phyloP scores from a whole-genome alignment of 2,329 filamentous ascomycete genomes.

The Trichothecium roseum region DNA sequence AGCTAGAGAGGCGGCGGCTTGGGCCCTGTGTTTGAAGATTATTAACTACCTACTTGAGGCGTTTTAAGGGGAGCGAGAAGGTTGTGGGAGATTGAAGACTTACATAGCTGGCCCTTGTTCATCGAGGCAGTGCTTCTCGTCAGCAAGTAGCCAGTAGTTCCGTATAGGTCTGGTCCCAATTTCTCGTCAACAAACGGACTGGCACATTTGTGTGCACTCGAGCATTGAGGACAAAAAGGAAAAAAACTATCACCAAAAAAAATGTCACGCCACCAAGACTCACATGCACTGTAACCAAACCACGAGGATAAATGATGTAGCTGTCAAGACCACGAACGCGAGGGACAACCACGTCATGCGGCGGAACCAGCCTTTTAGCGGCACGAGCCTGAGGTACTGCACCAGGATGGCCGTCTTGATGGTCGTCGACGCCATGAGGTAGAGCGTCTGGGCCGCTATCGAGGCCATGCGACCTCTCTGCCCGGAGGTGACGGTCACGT shows the following conservation, averaged over 20 bases:
- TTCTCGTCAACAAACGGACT: too few relatives aligned
- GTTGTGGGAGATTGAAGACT: conserved; percentile 1
- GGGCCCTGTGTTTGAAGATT: conserved; percentile 11
- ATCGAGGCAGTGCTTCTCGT: conserved; percentile 15
- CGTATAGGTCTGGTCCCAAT: neutral
- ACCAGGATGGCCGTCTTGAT: conserved; percentile 29
- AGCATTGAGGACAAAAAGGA: too few relatives aligned
- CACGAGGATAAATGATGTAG: conserved; percentile 20
- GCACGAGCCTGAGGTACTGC: conserved; percentile 29
- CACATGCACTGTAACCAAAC: conserved; percentile 26
- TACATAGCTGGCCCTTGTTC: conserved; percentile 17
- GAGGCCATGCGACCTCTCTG: conserved; percentile 25
- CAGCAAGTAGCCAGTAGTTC: conserved; percentile 13
- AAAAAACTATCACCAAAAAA: too few relatives aligned
- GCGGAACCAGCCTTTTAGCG: conserved; percentile 19
- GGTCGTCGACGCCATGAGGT: conserved; percentile 24
- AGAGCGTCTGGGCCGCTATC: conserved; percentile 27
- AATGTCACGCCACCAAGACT: too few relatives aligned
- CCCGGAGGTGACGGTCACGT: conserved; percentile 12
- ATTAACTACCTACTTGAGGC: neutral
- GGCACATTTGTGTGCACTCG: too few relatives aligned
- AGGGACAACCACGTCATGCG: conserved; percentile 18
- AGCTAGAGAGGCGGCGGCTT: conserved; percentile 20
- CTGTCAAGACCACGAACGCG: conserved; percentile 15
- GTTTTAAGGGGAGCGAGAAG: conserved; percentile 1